A percentile compares a stretch with the other conserved stretches of the same genome.
Conservation (phyloP, 1,139 yeast species). For the Lodderomyces beijingensis region DNA sequence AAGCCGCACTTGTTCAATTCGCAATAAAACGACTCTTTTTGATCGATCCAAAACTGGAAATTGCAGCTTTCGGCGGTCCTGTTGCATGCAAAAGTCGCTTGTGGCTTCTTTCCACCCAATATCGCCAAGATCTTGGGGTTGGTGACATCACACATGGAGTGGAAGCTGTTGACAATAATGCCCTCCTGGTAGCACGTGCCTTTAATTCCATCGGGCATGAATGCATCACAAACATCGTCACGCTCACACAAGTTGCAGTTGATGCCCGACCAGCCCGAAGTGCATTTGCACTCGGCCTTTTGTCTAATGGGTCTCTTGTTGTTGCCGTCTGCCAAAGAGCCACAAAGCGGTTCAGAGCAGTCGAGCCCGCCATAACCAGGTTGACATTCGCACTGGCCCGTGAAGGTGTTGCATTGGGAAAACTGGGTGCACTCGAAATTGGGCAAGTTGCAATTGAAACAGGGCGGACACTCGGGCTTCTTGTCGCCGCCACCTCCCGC, state of each 20-base stretch:
- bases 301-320: conserved; percentile 58
- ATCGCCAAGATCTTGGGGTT: conserved; percentile 79
- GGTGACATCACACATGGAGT: conserved; percentile 94
- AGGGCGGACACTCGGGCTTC: conserved; percentile 65
- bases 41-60: conserved; percentile 95
- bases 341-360: conserved; percentile 87
- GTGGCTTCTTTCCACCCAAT: conserved; percentile 76
- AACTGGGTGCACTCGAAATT: conserved; percentile 88
- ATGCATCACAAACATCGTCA: conserved; percentile 75
- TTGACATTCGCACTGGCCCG: conserved; percentile 90
- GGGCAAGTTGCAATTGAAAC: conserved; percentile 92
- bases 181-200: conserved; percentile 95
- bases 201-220: conserved; percentile 80
- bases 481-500: conserved; percentile 12
- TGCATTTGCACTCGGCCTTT: conserved; percentile 61
- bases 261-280: conserved; percentile 87
- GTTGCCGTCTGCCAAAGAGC: conserved; percentile 65
- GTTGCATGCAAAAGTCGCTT: conserved; percentile 88
- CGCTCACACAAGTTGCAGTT: conserved; percentile 80
- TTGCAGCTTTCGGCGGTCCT: conserved; percentile 63
- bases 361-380: conserved; percentile 93
- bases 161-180: conserved; percentile 70
- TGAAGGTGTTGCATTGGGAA: conserved; percentile 76
- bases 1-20: conserved; percentile 69
- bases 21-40: conserved; percentile 85